Percentiles rank a stretch among this genome's conserved stretches.
Evolutionary conservation across 768 basidiomycete species (phyloP).

Genomic region (Tephrocybe sp.): DNA sequence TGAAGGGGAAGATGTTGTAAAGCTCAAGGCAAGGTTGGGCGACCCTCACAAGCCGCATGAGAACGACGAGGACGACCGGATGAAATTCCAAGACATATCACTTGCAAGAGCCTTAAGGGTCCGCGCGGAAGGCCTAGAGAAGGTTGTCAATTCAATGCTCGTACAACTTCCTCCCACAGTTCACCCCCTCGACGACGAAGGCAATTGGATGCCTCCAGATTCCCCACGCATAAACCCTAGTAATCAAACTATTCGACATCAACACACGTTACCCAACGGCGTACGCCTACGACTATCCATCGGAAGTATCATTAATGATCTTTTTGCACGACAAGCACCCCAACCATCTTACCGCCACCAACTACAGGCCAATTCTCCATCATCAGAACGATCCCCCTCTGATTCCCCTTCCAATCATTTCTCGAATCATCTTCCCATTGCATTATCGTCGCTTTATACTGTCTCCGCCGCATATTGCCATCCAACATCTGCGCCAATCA

Average conservation of each 20-base stretch:
- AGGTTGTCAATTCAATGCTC: slow-evolving; percentile 79
- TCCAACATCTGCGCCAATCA: background rate
- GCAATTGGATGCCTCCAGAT: slow-evolving; percentile 49
- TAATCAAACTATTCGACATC: slow-evolving; percentile 31
- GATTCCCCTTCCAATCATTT: slow-evolving; percentile 22
- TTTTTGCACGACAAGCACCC: slow-evolving; percentile 76
- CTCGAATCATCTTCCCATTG: slow-evolving; percentile 17
- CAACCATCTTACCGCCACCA: slow-evolving; percentile 43
- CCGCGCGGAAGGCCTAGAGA: slow-evolving; percentile 80
- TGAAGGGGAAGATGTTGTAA: slow-evolving; percentile 59
- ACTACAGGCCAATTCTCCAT: slow-evolving; percentile 22
- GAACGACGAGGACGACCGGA: slow-evolving; percentile 60
- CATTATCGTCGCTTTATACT: slow-evolving; percentile 23
- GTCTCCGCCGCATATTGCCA: slow-evolving; percentile 17
- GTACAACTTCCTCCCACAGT: slow-evolving; percentile 75
- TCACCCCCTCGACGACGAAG: slow-evolving; percentile 56
- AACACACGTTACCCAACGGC: slow-evolving; percentile 75
- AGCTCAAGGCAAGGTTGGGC: slow-evolving; percentile 52
- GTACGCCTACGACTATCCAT: slow-evolving; percentile 77
- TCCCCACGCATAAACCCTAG: slow-evolving; percentile 45
- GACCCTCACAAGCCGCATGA: slow-evolving; percentile 42
- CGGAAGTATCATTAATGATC: slow-evolving; percentile 76
- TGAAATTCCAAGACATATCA: slow-evolving; percentile 56
- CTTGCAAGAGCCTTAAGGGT: slow-evolving; percentile 66
- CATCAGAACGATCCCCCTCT: slow-evolving; percentile 23